Evolutionary conservation across 2,329 filamentous ascomycete genomes (phyloP).

Genomic region (Ophiostoma novo-ulmi): DNA sequence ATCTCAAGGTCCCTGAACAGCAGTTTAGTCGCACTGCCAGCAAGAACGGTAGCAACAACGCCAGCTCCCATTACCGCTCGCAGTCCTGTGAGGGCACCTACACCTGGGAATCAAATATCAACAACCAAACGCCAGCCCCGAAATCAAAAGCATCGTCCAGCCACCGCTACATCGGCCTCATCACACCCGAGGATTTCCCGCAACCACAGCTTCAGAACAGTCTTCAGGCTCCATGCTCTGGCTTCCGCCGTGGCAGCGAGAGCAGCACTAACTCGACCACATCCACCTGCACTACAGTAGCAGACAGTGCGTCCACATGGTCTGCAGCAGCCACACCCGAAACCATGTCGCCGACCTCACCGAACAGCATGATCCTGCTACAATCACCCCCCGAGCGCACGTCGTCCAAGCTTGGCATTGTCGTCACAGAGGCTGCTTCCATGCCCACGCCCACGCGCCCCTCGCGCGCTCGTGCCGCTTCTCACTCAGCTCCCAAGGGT

Average conservation of each 20-base stretch:
- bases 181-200: background rate
- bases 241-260: constrained; percentile 23
- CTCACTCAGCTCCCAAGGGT: constrained; percentile 18
- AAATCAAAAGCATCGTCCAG: background rate
- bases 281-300: constrained; percentile 17
- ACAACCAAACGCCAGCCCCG: background rate
- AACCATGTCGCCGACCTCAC: constrained; percentile 23
- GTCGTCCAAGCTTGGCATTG: constrained; percentile 2
- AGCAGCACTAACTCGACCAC: constrained; percentile 24
- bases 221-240: background rate
- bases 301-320: constrained; percentile 20
- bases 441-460: constrained; percentile 1
- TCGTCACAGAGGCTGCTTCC: background rate
- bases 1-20: background rate
- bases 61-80: constrained; percentile 17
- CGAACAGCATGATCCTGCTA: constrained; percentile 12
- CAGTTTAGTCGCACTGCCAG: background rate
- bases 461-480: constrained; percentile 14
- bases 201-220: background rate
- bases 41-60: background rate
- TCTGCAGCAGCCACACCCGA: constrained; percentile 25
- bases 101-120: background rate
- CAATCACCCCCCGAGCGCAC: constrained; percentile 11
- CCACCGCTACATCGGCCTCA: constrained; percentile 17
- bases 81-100: constrained; percentile 21